These are phyloP conservation scores for Crithidia fasciculata DNA, from an alignment of 208 protist species.

Conservation along the genomic window DNA sequence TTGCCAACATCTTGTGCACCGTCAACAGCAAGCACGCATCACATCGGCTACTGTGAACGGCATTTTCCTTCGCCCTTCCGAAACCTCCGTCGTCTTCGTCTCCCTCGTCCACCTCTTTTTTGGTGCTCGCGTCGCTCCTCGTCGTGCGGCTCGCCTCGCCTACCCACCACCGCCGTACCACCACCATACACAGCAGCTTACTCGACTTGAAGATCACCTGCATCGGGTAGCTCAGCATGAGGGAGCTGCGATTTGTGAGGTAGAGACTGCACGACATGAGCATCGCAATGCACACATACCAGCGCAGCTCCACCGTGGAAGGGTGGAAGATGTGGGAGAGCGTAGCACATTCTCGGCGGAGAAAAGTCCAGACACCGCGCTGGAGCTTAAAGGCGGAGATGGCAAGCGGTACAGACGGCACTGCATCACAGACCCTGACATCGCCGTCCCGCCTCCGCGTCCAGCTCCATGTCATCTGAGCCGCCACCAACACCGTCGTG, in stretches of 20 bases:
- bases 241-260: constrained; percentile 52
- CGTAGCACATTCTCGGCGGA: background rate
- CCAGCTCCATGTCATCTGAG: constrained; percentile 8
- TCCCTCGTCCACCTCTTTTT: background rate
- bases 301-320: constrained; percentile 37
- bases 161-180: constrained; percentile 36
- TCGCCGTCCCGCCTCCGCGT: no score
- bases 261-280: constrained; percentile 51
- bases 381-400: no score
- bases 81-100: background rate
- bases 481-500: constrained; percentile 32
- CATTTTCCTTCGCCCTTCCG: no score
- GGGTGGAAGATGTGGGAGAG: constrained; percentile 17
- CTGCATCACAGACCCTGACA: no score
- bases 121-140: background rate
- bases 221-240: constrained; percentile 52
- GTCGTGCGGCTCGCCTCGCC: background rate
- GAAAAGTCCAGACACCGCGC: no score
- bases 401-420: no score
- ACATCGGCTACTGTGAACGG: no score
- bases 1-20: no score
- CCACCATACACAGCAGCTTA: constrained; percentile 61
- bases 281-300: constrained; percentile 53
- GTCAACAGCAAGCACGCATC: no score
- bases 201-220: constrained; percentile 75